A percentile compares a stretch with the other conserved stretches of the same genome.
Conservation (phyloP, 2,329 filamentous ascomycete genomes). For the Hypoxylon sp. region DNA sequence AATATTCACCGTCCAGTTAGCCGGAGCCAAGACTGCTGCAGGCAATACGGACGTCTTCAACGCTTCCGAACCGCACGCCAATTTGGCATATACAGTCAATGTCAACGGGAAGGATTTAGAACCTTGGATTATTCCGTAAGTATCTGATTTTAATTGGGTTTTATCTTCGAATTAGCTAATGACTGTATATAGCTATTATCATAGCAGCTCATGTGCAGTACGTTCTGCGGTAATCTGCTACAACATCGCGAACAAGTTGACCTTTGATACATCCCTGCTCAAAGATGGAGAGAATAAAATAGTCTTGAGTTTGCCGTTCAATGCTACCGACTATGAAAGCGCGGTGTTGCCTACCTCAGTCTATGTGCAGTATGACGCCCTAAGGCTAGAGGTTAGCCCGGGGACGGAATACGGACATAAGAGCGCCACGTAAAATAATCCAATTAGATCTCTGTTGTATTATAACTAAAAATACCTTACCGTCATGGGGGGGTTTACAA, state of each 20-base stretch:
- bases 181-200: conserved; percentile 60
- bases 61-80: conserved; percentile 65
- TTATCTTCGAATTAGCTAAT: conserved; percentile 27
- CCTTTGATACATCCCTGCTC: conserved; percentile 66
- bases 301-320: conserved; percentile 70
- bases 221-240: conserved; percentile 74
- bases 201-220: conserved; percentile 72
- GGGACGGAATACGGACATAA: conserved; percentile 21
- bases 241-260: conserved; percentile 72
- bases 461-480: conserved; percentile 25
- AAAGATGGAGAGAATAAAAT: conserved; percentile 69
- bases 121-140: conserved; percentile 69
- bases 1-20: conserved; percentile 74
- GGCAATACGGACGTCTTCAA: conserved; percentile 74
- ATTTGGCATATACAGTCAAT: conserved; percentile 64
- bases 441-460: conserved; percentile 2
- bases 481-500: too few relatives aligned
- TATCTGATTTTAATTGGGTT: conserved; percentile 6
- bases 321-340: conserved; percentile 71
- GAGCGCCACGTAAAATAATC: conserved; percentile 34
- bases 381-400: conserved; percentile 68
- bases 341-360: conserved; percentile 68
- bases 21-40: conserved; percentile 69
- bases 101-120: conserved; percentile 61
- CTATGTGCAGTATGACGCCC: conserved; percentile 77